A percentile compares a stretch with the other conserved stretches of the same genome.
Evolutionary conservation across 345 rosid genomes (phyloP).

Genomic region (Eutrema yunnanense): DNA sequence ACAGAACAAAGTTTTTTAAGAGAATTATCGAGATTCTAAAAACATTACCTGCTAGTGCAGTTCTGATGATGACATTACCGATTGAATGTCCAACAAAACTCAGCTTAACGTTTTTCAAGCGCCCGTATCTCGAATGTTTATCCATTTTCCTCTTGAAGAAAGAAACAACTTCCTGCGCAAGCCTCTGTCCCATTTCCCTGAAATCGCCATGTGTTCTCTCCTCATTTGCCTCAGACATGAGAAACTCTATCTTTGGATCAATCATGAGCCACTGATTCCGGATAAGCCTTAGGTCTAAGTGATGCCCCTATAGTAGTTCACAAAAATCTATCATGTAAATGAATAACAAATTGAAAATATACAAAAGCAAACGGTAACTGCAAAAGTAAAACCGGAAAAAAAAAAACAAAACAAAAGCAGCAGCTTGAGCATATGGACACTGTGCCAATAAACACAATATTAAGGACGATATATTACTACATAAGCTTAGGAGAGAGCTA

Average conservation of each 20-base stretch:
- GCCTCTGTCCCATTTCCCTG: slow-evolving; percentile 91
- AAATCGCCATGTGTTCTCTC: slow-evolving; percentile 93
- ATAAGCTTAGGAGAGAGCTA: neutral
- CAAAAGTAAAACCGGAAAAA: neutral
- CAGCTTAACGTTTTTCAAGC: slow-evolving; percentile 59
- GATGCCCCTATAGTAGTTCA: slow-evolving; percentile 65
- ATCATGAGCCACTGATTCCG: slow-evolving; percentile 97
- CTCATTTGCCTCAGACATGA: slow-evolving; percentile 94
- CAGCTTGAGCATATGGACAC: neutral
- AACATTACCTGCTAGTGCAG: slow-evolving; percentile 73
- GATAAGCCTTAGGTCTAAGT: slow-evolving; percentile 89
- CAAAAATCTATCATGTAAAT: neutral
- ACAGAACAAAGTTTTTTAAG: neutral
- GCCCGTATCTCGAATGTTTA: slow-evolving; percentile 61
- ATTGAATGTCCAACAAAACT: slow-evolving; percentile 98
- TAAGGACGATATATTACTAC: neutral
- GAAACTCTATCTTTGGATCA: slow-evolving; percentile 82
- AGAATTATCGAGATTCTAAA: neutral
- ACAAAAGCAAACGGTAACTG: neutral
- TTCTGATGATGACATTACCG: slow-evolving; percentile 82
- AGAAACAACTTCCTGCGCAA: slow-evolving; percentile 77
- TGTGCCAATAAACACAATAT: neutral
- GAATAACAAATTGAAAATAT: neutral
- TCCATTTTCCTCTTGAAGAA: slow-evolving; percentile 78
- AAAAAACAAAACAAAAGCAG: neutral